Conservation (phyloP, 2,329 filamentous ascomycete species). For the Cercospora citrullina region DNA sequence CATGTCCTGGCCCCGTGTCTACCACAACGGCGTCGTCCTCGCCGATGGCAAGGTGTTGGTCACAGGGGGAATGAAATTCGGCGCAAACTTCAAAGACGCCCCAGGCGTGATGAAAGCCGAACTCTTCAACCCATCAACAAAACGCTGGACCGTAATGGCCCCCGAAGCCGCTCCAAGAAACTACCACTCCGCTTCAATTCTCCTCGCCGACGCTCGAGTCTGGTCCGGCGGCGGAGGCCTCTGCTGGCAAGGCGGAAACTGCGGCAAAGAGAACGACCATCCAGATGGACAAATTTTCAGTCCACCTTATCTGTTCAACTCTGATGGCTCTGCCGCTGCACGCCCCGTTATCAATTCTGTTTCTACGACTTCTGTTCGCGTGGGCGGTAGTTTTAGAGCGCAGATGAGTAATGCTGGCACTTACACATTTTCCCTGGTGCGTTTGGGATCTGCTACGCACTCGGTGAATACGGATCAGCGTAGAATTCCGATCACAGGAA, state of each 20-base stretch:
- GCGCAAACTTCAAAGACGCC: slow-evolving; percentile 25
- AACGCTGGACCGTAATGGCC: slow-evolving; percentile 19
- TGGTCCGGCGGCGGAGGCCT: slow-evolving; percentile 56
- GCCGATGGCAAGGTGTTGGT: slow-evolving; percentile 41
- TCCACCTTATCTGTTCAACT: slow-evolving; percentile 57
- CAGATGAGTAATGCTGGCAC: not conserved
- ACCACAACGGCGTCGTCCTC: slow-evolving; percentile 32
- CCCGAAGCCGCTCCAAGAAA: slow-evolving; percentile 43
- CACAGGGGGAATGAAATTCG: slow-evolving; percentile 33
- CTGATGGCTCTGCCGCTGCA: slow-evolving; percentile 8
- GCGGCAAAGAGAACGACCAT: slow-evolving; percentile 46
- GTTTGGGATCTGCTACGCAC: slow-evolving; percentile 54
- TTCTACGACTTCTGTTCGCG: not conserved
- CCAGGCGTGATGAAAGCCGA: slow-evolving; percentile 22
- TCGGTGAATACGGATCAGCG: slow-evolving; percentile 60
- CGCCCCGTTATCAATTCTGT: slow-evolving; percentile 9
- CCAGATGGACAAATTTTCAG: slow-evolving; percentile 57
- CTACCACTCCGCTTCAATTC: slow-evolving; percentile 53
- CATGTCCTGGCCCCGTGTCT: slow-evolving; percentile 36
- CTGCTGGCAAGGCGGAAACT: slow-evolving; percentile 39
- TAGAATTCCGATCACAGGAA: slow-evolving; percentile 48
- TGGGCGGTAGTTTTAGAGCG: slow-evolving; percentile 3
- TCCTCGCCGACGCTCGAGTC: slow-evolving; percentile 54
- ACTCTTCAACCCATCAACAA: slow-evolving; percentile 22
- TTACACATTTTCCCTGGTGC: slow-evolving; percentile 41